Evolutionary conservation across 768 basidiomycete species (phyloP), one percentile per base, ranked within the genome.

Genomic region (Tylopilus intermedius): DNA sequence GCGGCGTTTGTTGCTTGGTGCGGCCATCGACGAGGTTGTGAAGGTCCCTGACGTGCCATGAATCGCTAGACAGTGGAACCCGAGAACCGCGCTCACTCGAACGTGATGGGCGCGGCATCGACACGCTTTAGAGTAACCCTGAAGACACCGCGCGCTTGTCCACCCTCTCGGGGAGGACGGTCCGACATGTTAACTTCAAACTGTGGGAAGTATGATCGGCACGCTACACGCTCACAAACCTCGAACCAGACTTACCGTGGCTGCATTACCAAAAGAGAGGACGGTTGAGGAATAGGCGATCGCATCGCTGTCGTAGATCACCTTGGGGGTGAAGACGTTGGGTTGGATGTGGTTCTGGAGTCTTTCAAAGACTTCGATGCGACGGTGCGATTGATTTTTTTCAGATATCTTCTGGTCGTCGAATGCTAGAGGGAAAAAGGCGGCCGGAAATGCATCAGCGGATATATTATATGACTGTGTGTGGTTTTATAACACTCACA

Each of bases 251-350:
- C 70, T 45, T 43, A 73, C 73, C 33, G 59, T 66, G 0, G 62
- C 64, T 2, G 62, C 52, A 11, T 68, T 68, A 0, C 71, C 67
- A 9, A 74, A 61, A 2, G 67, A 46, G 3, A 77, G 65, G 0
- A 35, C 48, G 0, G 50, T 57, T 0, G 74, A 68, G 0, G 74
- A 66, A 35, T 76, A 82, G 0, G 76, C 60, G 0, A 79, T 72
- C 0, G 69, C 67, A 4, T 67, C 67, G 0, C 79, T 74, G 46
- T 82, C 79, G 50, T 76, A 82, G 5, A 81, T 58, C 4, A 71
- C 66, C 13, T 70, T 72, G 0, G 77, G 77, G 11, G 59, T 68
- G 55, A 81, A 81, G 0, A 71, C 8, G 0, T 48, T 49, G 0
- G 78, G 72, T 0, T 69, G 65, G 0, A 71, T 59, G 0, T 62